Conservation (phyloP, 1,284 basidiomycete species). For the Apiotrichum siamense region DNA sequence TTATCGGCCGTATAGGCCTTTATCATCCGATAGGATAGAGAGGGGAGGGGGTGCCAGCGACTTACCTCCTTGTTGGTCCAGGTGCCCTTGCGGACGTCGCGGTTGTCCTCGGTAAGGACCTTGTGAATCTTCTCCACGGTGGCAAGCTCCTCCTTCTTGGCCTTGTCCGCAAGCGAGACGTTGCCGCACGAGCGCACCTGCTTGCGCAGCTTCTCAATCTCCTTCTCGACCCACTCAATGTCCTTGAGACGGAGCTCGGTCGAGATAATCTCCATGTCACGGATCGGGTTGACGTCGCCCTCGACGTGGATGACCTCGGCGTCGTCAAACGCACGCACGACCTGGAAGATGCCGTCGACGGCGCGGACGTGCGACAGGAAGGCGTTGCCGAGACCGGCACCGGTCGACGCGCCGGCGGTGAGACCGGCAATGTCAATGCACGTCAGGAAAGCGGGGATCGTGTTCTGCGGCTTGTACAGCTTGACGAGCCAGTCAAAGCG, state of each 20-base stretch:
- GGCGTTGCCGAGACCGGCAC: conserved; percentile 94
- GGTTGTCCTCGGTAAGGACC: conserved; percentile 70
- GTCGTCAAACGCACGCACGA: conserved; percentile 96
- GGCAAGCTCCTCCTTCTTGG: conserved; percentile 92
- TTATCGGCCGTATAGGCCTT: conserved; percentile 69
- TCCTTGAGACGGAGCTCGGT: conserved; percentile 93
- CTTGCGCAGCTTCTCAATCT: conserved; percentile 73
- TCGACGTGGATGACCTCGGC: conserved; percentile 99
- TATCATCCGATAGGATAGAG: conserved; percentile 57
- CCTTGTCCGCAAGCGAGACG: conserved; percentile 83
- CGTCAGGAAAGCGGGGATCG: conserved; percentile 90
- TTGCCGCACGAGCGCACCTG: conserved; percentile 57
- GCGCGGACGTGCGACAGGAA: conserved; percentile 97
- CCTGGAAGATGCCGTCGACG: conserved; percentile 99
- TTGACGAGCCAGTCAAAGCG: conserved; percentile 93
- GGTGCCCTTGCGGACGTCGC: conserved; percentile 87
- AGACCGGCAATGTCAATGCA: conserved; percentile 99
- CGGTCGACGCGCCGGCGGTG: conserved; percentile 93
- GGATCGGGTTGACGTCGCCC: conserved; percentile 90
- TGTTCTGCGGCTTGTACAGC: conserved; percentile 80
- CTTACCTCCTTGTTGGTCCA: conserved; percentile 98
- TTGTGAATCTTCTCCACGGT: conserved; percentile 81
- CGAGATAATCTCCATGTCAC: conserved; percentile 98
- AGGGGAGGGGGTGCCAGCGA: background rate
- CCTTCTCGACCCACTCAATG: conserved; percentile 97